Conservation (phyloP, 371 early-diverging fungal genomes). For the Mucor velutinosus region DNA sequence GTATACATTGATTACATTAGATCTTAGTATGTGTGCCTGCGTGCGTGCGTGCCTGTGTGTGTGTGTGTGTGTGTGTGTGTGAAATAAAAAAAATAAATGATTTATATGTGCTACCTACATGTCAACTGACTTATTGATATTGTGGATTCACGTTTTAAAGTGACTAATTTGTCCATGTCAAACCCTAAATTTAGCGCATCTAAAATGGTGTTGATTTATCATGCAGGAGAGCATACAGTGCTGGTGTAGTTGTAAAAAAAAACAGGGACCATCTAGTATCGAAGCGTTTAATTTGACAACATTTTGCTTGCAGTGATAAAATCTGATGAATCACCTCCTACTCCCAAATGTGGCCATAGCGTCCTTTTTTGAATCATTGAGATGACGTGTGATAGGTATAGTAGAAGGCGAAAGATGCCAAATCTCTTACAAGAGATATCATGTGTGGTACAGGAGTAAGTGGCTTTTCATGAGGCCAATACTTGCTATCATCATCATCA, state of each 20-base stretch:
- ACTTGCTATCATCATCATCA: neutral
- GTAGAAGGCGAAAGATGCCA: neutral
- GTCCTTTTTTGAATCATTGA: slow-evolving; percentile 1
- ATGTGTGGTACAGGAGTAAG: slow-evolving; percentile 7
- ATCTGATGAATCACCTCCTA: neutral
- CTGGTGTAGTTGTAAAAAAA: neutral
- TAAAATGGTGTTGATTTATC: neutral
- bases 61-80: neutral
- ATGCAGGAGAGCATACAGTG: neutral
- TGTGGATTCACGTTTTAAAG: slow-evolving; percentile 14
- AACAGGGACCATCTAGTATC: too few species aligned
- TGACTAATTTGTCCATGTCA: slow-evolving; percentile 12
- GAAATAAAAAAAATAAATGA: slow-evolving; percentile 4
- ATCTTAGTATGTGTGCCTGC: neutral
- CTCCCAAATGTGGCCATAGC: slow-evolving; percentile 15
- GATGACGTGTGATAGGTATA: slow-evolving; percentile 6
- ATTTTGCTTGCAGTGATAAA: neutral
- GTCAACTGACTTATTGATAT: slow-evolving; percentile 9
- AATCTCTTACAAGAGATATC: slow-evolving; percentile 4
- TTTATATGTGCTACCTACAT: slow-evolving; percentile 4
- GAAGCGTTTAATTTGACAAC: neutral
- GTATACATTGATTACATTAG: neutral
- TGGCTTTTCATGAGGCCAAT: slow-evolving; percentile 6
- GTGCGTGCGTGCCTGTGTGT: neutral
- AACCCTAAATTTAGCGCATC: slow-evolving; percentile 5